Evolutionary conservation across 148 eudicot species (phyloP), one percentile per base, ranked within the genome.

Genomic region (Pouteria glomerata): DNA sequence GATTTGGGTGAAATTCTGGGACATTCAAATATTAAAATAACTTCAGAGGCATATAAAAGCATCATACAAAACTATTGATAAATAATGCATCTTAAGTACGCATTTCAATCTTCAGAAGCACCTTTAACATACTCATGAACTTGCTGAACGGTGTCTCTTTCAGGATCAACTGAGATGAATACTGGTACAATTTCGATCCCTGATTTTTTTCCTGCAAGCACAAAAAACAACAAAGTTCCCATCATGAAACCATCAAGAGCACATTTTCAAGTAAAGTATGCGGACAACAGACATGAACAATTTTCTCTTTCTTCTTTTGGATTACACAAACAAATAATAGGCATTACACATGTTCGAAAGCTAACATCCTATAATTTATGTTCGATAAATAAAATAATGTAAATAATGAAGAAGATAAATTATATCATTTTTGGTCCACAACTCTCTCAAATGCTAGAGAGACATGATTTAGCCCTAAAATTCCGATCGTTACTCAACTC

Each of bases 81-180:
- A 3, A 41, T 47, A 27, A 51, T 47, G 29, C 71, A 74, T 37
- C 53, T 48, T 31, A 2, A 50, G 29, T 37, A 30, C 6, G 47
- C 47, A 24, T 30, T 31, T 48, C 45, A 16, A 42, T 44, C 27
- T 35, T 23, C 55, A 63, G 27, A 72, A 34, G 72, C 56, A 87
- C 98, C 98, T 87, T 88, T 81, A 42, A 94, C 90, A 71, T 94
- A 94, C 72, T 91, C 97, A 42, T 78, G 77, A 68, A 94, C 98
- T 88, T 94, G 98, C 84, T 94, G 97, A 75, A 94, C 96, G 26
- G 84, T 91, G 77, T 94, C 98, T 80, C 98, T 87, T 79, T 94
- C 98, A 33, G 98, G 98, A 83, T 94, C 98, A 78, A 94, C 98
- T 53, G 98, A 91, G 72, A 94, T 84, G 74, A 94, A 94, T 57